Evolutionary conservation across 768 basidiomycete species (phyloP).

Genomic region (Psilocybe cyanescens): DNA sequence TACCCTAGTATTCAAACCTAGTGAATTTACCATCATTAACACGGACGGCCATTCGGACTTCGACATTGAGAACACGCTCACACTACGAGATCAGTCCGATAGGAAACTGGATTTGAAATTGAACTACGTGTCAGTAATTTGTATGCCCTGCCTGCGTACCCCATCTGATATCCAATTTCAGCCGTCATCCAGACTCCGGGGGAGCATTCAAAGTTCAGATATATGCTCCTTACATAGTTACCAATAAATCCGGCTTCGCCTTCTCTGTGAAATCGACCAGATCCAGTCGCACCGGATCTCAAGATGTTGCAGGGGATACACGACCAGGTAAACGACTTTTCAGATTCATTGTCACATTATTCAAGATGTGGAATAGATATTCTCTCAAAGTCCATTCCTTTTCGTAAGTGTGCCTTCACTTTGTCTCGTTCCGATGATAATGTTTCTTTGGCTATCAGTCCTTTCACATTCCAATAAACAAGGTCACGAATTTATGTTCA

Average conservation of each 20-base stretch:
- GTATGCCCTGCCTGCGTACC: not conserved
- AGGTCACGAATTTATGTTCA: slow-evolving; percentile 84
- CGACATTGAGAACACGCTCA: slow-evolving; percentile 74
- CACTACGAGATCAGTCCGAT: slow-evolving; percentile 71
- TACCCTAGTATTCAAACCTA: slow-evolving; percentile 79
- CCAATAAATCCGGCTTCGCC: slow-evolving; percentile 92
- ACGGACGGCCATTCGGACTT: slow-evolving; percentile 91
- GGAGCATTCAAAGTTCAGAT: slow-evolving; percentile 97
- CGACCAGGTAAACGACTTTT: slow-evolving; percentile 51
- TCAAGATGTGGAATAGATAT: slow-evolving; percentile 15
- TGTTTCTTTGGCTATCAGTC: slow-evolving; percentile 50
- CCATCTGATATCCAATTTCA: slow-evolving; percentile 22
- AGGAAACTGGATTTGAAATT: slow-evolving; percentile 80
- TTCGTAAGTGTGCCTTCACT: slow-evolving; percentile 56
- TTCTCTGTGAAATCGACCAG: slow-evolving; percentile 73
- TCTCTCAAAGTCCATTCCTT: slow-evolving; percentile 66
- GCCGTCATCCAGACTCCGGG: slow-evolving; percentile 86
- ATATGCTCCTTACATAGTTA: slow-evolving; percentile 84
- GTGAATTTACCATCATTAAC: slow-evolving; percentile 97
- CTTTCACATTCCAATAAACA: slow-evolving; percentile 82
- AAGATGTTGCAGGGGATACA: slow-evolving; percentile 86
- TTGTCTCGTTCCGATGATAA: not conserved
- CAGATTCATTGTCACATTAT: not conserved
- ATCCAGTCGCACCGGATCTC: slow-evolving; percentile 62
- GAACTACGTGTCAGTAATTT: slow-evolving; percentile 83